These are phyloP conservation scores for Metschnikowia corniflorae DNA, from an alignment of 805 yeast genomes.

Conservation along the genomic window DNA sequence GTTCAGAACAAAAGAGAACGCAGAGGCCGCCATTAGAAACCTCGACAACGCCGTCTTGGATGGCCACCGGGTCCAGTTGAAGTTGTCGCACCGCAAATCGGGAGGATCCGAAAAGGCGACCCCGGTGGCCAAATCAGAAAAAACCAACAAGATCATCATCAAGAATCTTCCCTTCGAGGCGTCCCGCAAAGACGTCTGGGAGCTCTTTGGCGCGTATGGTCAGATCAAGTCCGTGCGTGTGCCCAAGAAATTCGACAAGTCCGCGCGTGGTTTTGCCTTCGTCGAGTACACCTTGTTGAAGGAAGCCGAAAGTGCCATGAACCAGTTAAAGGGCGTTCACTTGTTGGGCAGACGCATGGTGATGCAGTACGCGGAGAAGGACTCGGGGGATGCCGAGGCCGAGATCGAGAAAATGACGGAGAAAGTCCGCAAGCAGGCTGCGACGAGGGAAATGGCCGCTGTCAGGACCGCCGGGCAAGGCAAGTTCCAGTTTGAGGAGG, in stretches of 20 bases:
- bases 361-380: slow-evolving; percentile 86
- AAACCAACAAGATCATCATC: slow-evolving; percentile 78
- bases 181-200: slow-evolving; percentile 86
- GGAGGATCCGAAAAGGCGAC: slow-evolving; percentile 23
- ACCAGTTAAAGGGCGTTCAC: slow-evolving; percentile 92
- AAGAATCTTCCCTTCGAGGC: slow-evolving; percentile 98
- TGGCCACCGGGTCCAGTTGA: slow-evolving; percentile 87
- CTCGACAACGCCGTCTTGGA: slow-evolving; percentile 77
- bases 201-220: slow-evolving; percentile 91
- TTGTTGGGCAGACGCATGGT: slow-evolving; percentile 92
- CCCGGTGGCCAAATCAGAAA: slow-evolving; percentile 23
- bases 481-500: slow-evolving; percentile 60
- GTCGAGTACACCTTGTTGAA: slow-evolving; percentile 82
- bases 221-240: slow-evolving; percentile 91
- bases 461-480: slow-evolving; percentile 69
- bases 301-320: slow-evolving; percentile 94
- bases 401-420: slow-evolving; percentile 88
- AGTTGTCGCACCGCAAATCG: slow-evolving; percentile 77
- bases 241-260: slow-evolving; percentile 91
- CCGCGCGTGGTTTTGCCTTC: slow-evolving; percentile 97
- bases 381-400: slow-evolving; percentile 78
- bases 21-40: slow-evolving; percentile 66
- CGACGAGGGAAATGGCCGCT: slow-evolving; percentile 70
- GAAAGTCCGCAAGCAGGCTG: slow-evolving; percentile 78
- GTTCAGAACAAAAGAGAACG: slow-evolving; percentile 74